Evolutionary conservation across 495 filamentous ascomycete species (phyloP).

Genomic region (Xylaria curta): DNA sequence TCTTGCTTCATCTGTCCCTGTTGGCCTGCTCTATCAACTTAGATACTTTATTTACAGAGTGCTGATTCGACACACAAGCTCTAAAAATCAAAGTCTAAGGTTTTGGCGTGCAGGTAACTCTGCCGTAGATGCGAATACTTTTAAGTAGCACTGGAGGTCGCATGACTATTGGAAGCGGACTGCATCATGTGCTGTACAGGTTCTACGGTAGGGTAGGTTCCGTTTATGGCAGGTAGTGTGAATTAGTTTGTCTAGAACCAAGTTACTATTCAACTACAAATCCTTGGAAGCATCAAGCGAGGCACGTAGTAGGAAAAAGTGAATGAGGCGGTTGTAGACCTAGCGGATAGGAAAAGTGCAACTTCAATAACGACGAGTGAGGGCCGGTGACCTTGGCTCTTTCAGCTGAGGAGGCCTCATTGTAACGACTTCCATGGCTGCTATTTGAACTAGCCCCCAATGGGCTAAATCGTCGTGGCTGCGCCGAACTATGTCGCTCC

Average conservation of each 20-base stretch:
- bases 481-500: background rate
- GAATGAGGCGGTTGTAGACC: background rate
- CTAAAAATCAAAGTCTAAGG: background rate
- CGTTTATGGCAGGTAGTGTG: background rate
- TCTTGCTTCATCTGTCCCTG: background rate
- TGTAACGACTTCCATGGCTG: background rate
- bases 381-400: background rate
- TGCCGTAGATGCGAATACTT: background rate
- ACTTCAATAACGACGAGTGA: background rate
- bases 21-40: background rate
- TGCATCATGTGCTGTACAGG: too few relatives aligned
- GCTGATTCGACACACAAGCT: background rate
- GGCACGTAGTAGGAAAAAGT: too few relatives aligned
- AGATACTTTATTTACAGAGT: too few relatives aligned
- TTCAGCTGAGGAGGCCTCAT: slow-evolving; percentile 6
- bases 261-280: too few relatives aligned
- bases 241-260: too few relatives aligned
- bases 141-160: background rate
- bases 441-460: background rate
- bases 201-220: too few relatives aligned
- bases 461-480: slow-evolving; percentile 1
- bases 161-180: too few relatives aligned
- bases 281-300: too few relatives aligned
- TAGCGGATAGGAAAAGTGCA: background rate
- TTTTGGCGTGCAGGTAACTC: background rate